Percentiles rank a stretch among this genome's conserved stretches.
phyloP scores from a whole-genome alignment of 305 asterid genomes.

The Striga hermonthica region DNA sequence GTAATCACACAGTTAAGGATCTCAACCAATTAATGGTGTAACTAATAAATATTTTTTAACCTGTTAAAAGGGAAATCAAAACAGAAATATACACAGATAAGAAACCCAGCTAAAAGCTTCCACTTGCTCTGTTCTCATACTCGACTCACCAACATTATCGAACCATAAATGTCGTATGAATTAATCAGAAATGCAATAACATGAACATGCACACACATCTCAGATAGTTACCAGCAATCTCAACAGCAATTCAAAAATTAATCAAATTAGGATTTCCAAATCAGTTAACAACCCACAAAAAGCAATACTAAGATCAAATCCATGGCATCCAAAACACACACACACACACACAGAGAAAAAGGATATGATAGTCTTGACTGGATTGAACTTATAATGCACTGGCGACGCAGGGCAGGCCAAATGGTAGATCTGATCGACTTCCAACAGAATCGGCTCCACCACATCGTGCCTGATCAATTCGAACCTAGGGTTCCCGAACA shows the following conservation, averaged over 20 bases:
- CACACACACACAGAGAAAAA: slow-evolving; percentile 34
- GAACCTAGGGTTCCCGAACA: slow-evolving; percentile 72
- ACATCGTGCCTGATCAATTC: slow-evolving; percentile 87
- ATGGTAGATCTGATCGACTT: slow-evolving; percentile 86
- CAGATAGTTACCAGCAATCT: background rate
- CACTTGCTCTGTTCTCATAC: too few relatives aligned
- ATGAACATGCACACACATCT: background rate
- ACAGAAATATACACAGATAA: background rate
- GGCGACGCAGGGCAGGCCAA: slow-evolving; percentile 96
- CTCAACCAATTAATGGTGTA: slow-evolving; percentile 21
- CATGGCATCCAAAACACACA: background rate
- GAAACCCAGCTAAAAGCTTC: too few relatives aligned
- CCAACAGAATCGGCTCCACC: slow-evolving; percentile 82
- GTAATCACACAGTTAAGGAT: slow-evolving; percentile 53
- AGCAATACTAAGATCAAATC: slow-evolving; percentile 1
- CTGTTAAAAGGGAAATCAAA: background rate
- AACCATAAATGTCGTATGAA: too few relatives aligned
- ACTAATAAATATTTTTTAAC: too few relatives aligned
- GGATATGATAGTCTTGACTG: slow-evolving; percentile 93
- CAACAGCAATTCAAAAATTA: slow-evolving; percentile 1
- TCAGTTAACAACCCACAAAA: background rate
- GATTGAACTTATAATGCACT: slow-evolving; percentile 80
- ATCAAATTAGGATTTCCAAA: background rate
- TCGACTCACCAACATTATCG: too few relatives aligned
- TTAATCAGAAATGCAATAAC: slow-evolving; percentile 14